Conservation (phyloP, 257 asterid genomes). For the Scutellaria barbata region DNA sequence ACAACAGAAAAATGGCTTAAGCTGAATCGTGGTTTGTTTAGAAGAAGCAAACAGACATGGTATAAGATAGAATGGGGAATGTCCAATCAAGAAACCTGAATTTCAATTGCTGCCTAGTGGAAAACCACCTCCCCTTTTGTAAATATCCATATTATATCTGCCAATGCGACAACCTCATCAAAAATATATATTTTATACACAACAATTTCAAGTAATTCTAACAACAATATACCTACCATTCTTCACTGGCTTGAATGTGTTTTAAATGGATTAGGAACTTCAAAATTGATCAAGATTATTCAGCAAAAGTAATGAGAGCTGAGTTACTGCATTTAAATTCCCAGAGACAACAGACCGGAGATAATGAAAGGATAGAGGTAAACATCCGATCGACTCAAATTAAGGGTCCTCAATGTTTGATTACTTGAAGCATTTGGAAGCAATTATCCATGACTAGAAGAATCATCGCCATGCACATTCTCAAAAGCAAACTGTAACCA, state of each 20-base stretch:
- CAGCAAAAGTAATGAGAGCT: background rate
- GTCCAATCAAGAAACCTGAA: background rate
- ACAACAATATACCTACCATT: background rate
- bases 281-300: background rate
- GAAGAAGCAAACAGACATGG: constrained; percentile 9
- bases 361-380: background rate
- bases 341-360: background rate
- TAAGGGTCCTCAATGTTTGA: background rate
- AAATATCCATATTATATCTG: background rate
- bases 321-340: constrained; percentile 4
- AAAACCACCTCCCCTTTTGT: constrained; percentile 7
- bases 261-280: background rate
- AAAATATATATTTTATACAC: background rate
- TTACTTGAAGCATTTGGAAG: constrained; percentile 4
- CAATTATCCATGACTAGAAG: background rate
- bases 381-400: background rate
- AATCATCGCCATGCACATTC: background rate
- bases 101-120: constrained; percentile 19
- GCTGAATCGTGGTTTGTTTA: background rate
- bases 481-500: background rate
- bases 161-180: constrained; percentile 15
- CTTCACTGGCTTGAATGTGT: background rate
- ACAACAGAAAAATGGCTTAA: background rate
- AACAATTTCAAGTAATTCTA: background rate
- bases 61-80: constrained; percentile 11